phyloP scores from a whole-genome alignment of 23 red algal species.

The Gracilaria domingensis region DNA sequence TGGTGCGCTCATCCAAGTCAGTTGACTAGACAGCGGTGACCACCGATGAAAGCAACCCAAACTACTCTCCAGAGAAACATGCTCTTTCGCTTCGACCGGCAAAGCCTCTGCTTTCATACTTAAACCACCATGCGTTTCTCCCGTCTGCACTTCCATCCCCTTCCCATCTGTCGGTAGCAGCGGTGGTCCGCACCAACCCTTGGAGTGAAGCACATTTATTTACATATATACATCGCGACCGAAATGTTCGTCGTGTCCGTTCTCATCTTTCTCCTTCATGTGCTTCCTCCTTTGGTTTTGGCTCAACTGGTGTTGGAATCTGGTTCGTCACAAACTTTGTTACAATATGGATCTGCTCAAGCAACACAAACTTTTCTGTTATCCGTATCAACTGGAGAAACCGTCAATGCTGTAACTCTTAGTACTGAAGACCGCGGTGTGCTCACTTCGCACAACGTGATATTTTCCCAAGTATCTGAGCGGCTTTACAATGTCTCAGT shows the following conservation, averaged over 20 bases:
- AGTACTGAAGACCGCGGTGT: neutral
- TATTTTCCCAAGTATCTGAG: neutral
- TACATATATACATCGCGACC: neutral
- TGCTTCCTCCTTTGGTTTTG: neutral
- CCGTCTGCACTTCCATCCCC: neutral
- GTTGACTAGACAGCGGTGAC: too few species aligned
- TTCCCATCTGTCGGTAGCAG: neutral
- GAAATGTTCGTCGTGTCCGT: conserved; percentile 30
- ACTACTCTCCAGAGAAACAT: too few species aligned
- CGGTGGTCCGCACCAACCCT: neutral
- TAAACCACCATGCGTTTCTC: neutral
- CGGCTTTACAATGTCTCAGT: neutral
- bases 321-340: neutral
- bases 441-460: conserved; percentile 11
- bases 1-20: too few species aligned
- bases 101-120: neutral
- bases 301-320: conserved; percentile 3
- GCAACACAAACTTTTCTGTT: neutral
- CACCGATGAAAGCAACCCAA: too few species aligned
- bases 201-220: neutral
- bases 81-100: too few species aligned
- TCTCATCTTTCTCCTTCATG: neutral
- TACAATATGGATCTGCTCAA: conserved; percentile 29
- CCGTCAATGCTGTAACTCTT: neutral
- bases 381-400: neutral